phyloP scores from a whole-genome alignment of 2,329 filamentous ascomycete genomes.

The Phyllosticta citrichinensis region DNA sequence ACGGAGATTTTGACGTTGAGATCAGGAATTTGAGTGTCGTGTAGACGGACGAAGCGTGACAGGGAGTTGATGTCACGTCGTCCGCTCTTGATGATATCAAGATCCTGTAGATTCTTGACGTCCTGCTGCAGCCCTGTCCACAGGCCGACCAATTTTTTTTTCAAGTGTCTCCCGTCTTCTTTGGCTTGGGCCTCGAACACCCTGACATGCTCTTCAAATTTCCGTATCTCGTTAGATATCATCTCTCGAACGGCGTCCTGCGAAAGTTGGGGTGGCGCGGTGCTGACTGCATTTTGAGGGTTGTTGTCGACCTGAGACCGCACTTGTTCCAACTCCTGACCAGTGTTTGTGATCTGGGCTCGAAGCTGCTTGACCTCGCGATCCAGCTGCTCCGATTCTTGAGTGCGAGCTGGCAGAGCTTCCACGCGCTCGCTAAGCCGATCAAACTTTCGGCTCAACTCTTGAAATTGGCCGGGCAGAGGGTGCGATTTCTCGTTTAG shows the following conservation, averaged over 20 bases:
- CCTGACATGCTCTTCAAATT: not conserved
- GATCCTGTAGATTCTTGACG: not conserved
- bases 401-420: not conserved
- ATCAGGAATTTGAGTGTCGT: not conserved
- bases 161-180: not conserved
- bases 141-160: not conserved
- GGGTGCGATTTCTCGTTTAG: not conserved
- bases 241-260: not conserved
- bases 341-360: not conserved
- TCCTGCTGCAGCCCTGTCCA: not conserved
- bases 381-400: too few relatives aligned
- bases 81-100: not conserved
- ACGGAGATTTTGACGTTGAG: not conserved
- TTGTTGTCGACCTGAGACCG: not conserved
- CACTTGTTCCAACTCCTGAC: not conserved
- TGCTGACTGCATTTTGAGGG: not conserved
- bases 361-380: too few relatives aligned
- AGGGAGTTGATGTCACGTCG: not conserved
- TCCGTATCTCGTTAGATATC: not conserved
- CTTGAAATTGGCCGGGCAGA: not conserved
- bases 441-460: not conserved
- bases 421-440: not conserved
- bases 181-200: not conserved
- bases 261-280: not conserved
- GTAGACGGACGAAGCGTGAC: not conserved